phyloP scores from a whole-genome alignment of 495 filamentous ascomycete genomes.

The Penicillium soppii region DNA sequence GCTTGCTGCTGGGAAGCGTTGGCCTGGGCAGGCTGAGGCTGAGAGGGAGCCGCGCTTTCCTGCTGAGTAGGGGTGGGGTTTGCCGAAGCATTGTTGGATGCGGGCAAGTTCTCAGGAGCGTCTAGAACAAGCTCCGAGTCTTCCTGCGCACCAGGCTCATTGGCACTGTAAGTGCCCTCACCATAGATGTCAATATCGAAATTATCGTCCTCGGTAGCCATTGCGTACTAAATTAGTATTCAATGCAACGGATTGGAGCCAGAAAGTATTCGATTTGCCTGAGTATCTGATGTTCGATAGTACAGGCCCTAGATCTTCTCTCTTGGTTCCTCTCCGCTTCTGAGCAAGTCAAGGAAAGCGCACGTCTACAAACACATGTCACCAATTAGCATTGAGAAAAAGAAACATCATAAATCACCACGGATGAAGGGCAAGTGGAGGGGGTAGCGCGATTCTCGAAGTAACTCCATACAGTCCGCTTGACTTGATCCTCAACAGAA shows the following conservation, averaged over 20 bases:
- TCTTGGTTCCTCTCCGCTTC: conserved; percentile 25
- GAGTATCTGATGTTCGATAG: conserved; percentile 28
- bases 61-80: not conserved
- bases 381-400: conserved; percentile 42
- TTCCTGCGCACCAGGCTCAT: conserved; percentile 51
- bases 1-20: conserved; percentile 22
- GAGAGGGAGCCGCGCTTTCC: not conserved
- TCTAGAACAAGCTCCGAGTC: conserved; percentile 43
- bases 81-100: not conserved
- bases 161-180: conserved; percentile 59
- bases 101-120: conserved; percentile 22
- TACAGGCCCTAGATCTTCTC: conserved; percentile 36
- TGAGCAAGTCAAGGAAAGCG: conserved; percentile 39
- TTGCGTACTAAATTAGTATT: conserved; percentile 42
- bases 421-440: conserved; percentile 1
- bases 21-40: conserved; percentile 6
- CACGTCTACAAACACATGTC: conserved; percentile 43
- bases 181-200: conserved; percentile 99
- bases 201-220: conserved; percentile 83
- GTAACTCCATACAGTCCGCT: not conserved
- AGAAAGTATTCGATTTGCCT: conserved; percentile 27
- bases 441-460: not conserved
- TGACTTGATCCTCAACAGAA: not conserved
- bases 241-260: conserved; percentile 9
- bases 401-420: conserved; percentile 12